These are phyloP conservation scores for Incumbomyces delicatus DNA, from an alignment of 2,329 filamentous ascomycete genomes.

Conservation along the genomic window DNA sequence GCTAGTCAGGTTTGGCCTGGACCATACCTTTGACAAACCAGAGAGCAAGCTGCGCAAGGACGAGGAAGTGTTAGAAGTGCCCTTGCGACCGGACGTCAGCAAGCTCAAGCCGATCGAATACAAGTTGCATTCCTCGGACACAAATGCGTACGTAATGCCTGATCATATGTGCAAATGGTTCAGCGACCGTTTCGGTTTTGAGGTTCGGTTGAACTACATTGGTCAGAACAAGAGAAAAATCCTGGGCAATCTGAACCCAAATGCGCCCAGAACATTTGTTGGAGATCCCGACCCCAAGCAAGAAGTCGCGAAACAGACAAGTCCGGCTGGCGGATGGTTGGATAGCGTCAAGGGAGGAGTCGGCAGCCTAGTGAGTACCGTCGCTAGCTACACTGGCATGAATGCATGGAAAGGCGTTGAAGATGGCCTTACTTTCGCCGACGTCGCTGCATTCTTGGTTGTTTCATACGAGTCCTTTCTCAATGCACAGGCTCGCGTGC, in stretches of 20 bases:
- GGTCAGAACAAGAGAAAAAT: slow-evolving; percentile 51
- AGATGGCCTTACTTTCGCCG: slow-evolving; percentile 58
- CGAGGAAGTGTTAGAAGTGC: slow-evolving; percentile 41
- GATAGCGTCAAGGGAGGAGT: slow-evolving; percentile 7
- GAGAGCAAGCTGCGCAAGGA: slow-evolving; percentile 12
- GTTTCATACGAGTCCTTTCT: slow-evolving; percentile 60
- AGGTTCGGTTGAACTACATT: slow-evolving; percentile 54
- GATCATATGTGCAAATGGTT: slow-evolving; percentile 55
- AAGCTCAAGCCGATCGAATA: slow-evolving; percentile 42
- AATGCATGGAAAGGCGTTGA: slow-evolving; percentile 24
- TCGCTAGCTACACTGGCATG: background rate
- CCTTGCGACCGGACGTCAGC: slow-evolving; percentile 44
- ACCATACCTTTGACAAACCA: slow-evolving; percentile 16
- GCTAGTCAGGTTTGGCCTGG: slow-evolving; percentile 14
- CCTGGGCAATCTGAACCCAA: slow-evolving; percentile 50
- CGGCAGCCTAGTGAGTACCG: slow-evolving; percentile 12
- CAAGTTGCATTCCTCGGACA: slow-evolving; percentile 50
- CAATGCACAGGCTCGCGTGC: slow-evolving; percentile 39
- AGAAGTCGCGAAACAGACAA: background rate
- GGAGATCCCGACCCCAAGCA: slow-evolving; percentile 1
- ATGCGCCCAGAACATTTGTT: slow-evolving; percentile 9
- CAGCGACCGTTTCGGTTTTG: slow-evolving; percentile 54
- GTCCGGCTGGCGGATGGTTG: slow-evolving; percentile 10
- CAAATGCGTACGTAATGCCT: slow-evolving; percentile 55
- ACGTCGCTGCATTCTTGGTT: slow-evolving; percentile 66